Conservation (phyloP, 768 basidiomycete species). For the Hericium coralloides region DNA sequence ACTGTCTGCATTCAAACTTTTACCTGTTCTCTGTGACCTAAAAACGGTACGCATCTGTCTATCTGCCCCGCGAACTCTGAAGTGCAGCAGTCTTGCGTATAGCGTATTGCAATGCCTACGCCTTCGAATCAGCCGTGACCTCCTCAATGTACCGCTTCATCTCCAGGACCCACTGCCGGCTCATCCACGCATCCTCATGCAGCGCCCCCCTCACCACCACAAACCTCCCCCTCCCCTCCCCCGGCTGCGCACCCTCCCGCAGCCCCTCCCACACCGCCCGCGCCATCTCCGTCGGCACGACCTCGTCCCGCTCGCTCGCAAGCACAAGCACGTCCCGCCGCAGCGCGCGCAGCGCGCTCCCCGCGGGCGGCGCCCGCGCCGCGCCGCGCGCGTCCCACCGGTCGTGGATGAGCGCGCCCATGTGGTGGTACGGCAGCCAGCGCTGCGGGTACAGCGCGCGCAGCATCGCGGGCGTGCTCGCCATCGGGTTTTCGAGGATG, state of each 20-base stretch:
- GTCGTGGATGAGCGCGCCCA: slow-evolving; percentile 35
- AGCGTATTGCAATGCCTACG: neutral
- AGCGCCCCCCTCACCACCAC: slow-evolving; percentile 25
- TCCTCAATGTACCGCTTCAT: slow-evolving; percentile 17
- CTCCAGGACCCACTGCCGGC: slow-evolving; percentile 21
- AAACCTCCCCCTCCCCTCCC: neutral
- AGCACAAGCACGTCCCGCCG: slow-evolving; percentile 24
- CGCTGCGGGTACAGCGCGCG: slow-evolving; percentile 35
- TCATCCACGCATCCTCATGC: slow-evolving; percentile 31
- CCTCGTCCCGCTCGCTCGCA: slow-evolving; percentile 36
- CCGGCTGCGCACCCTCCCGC: neutral
- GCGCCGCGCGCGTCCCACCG: slow-evolving; percentile 36
- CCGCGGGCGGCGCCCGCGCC: slow-evolving; percentile 1
- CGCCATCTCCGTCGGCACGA: slow-evolving; percentile 35
- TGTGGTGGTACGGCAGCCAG: slow-evolving; percentile 42
- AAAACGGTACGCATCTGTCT: no score
- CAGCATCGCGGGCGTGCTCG: slow-evolving; percentile 39
- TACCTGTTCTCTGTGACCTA: no score
- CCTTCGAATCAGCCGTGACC: neutral
- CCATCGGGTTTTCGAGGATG: slow-evolving; percentile 42
- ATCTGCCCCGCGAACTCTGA: no score
- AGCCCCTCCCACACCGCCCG: slow-evolving; percentile 17
- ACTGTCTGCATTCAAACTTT: no score
- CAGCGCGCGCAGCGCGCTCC: slow-evolving; percentile 13
- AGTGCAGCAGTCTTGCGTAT: no score